phyloP scores from a whole-genome alignment of 371 early-diverging fungal species.

The Apophysomyces elegans region DNA sequence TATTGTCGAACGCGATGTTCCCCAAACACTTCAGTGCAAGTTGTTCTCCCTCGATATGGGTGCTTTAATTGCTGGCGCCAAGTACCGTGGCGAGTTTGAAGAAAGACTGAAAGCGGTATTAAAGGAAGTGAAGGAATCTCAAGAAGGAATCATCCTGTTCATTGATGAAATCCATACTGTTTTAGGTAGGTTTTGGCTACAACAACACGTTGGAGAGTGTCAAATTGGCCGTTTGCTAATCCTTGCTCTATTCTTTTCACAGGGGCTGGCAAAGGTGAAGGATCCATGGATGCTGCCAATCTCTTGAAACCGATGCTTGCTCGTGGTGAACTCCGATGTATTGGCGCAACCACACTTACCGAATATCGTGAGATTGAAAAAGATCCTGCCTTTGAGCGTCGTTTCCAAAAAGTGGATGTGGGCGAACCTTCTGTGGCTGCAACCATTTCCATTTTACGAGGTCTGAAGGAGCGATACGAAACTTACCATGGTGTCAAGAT shows the following conservation, averaged over 20 bases:
- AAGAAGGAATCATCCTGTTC: slow-evolving; percentile 94
- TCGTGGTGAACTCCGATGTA: slow-evolving; percentile 82
- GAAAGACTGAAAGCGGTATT: slow-evolving; percentile 97
- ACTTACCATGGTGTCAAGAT: slow-evolving; percentile 88
- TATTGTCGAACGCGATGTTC: slow-evolving; percentile 95
- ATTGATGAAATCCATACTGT: slow-evolving; percentile 99
- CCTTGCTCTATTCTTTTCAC: background rate
- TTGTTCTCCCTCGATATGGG: slow-evolving; percentile 97
- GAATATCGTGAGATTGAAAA: slow-evolving; percentile 88
- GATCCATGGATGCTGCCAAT: slow-evolving; percentile 94
- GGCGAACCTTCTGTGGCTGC: slow-evolving; percentile 83
- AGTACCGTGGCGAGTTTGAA: slow-evolving; percentile 99
- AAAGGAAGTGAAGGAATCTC: slow-evolving; percentile 92
- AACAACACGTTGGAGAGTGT: background rate
- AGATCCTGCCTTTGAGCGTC: slow-evolving; percentile 90
- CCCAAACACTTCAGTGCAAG: slow-evolving; percentile 82
- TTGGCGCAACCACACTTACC: slow-evolving; percentile 90
- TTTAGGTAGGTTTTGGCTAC: slow-evolving; percentile 40
- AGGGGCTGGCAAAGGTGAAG: slow-evolving; percentile 89
- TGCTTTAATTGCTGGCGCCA: slow-evolving; percentile 86
- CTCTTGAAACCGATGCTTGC: slow-evolving; percentile 91
- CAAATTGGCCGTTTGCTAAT: too few species aligned
- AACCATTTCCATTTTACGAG: slow-evolving; percentile 85
- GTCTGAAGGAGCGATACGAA: slow-evolving; percentile 86
- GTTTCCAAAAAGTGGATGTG: slow-evolving; percentile 86